Evolutionary conservation across 2,329 filamentous ascomycete species (phyloP).

Genomic region (Verticillium zaregamsianum): DNA sequence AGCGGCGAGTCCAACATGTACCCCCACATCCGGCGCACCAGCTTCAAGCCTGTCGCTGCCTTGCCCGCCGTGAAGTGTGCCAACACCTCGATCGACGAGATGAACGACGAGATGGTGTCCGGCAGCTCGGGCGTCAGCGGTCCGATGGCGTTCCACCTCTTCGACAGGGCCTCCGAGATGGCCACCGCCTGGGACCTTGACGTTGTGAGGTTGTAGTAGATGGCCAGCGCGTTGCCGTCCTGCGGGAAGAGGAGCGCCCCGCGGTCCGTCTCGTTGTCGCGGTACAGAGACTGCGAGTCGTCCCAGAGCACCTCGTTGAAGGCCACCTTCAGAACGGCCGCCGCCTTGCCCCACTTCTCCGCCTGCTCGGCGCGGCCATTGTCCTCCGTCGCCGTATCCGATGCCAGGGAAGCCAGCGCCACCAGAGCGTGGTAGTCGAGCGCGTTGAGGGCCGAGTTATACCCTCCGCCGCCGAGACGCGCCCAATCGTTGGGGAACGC

Average conservation of each 20-base stretch:
- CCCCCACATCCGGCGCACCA: constrained; percentile 23
- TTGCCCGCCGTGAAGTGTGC: constrained; percentile 21
- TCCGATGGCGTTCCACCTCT: constrained; percentile 23
- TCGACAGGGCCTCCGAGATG: constrained; percentile 14
- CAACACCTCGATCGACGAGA: constrained; percentile 27
- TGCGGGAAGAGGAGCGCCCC: constrained; percentile 36
- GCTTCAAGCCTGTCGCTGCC: constrained; percentile 19
- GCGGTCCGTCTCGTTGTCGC: constrained; percentile 41
- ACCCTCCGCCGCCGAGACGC: constrained; percentile 21
- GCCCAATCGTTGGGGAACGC: constrained; percentile 23
- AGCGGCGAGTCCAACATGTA: constrained; percentile 20
- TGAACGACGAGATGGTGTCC: constrained; percentile 31
- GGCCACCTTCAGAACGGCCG: constrained; percentile 17
- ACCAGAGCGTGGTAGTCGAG: constrained; percentile 23
- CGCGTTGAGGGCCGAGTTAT: constrained; percentile 26
- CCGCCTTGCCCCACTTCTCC: constrained; percentile 6
- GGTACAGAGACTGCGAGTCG: constrained; percentile 35
- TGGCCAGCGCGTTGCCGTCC: constrained; percentile 44
- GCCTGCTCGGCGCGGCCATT: constrained; percentile 6
- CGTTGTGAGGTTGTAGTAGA: constrained; percentile 22
- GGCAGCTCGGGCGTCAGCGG: constrained; percentile 26
- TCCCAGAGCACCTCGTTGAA: constrained; percentile 45
- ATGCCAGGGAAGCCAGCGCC: constrained; percentile 15
- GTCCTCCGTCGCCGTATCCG: constrained; percentile 4
- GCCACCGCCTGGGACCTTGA: constrained; percentile 9